These are phyloP conservation scores for Brassica rapa DNA, from an alignment of 345 rosid species.

Conservation along the genomic window DNA sequence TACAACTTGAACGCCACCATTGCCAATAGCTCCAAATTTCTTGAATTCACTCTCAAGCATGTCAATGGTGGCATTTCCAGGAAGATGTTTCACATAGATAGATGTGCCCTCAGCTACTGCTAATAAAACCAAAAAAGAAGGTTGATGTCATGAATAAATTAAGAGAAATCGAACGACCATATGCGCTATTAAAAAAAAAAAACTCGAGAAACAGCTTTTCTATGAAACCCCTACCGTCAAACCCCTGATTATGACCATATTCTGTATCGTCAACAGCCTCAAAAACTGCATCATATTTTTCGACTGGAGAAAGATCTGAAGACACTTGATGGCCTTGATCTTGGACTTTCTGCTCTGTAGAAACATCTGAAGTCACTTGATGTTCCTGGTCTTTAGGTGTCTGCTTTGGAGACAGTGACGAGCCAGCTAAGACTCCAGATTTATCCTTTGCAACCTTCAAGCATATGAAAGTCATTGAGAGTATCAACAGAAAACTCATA, in stretches of 20 bases:
- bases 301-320: conserved; percentile 25
- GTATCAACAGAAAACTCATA: neutral
- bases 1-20: conserved; percentile 51
- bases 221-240: conserved; percentile 46
- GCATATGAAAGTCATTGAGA: neutral
- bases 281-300: conserved; percentile 26
- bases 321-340: conserved; percentile 3
- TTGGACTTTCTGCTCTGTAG: conserved; percentile 1
- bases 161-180: neutral
- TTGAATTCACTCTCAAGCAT: conserved; percentile 74
- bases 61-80: conserved; percentile 55
- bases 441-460: conserved; percentile 29
- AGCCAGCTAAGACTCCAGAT: conserved; percentile 10
- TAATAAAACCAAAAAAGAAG: neutral
- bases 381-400: conserved; percentile 13
- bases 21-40: conserved; percentile 74
- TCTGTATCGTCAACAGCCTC: conserved; percentile 38
- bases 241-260: conserved; percentile 57
- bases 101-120: conserved; percentile 70
- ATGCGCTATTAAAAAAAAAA: no score
- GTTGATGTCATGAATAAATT: neutral
- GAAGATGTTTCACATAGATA: conserved; percentile 78
- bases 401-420: conserved; percentile 17
- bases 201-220: conserved; percentile 1
- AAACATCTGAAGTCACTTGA: conserved; percentile 21